A percentile compares a stretch with the other conserved stretches of the same genome.
These are phyloP conservation scores for Mycena rosella DNA, from an alignment of 768 basidiomycete genomes.

Conservation along the genomic window DNA sequence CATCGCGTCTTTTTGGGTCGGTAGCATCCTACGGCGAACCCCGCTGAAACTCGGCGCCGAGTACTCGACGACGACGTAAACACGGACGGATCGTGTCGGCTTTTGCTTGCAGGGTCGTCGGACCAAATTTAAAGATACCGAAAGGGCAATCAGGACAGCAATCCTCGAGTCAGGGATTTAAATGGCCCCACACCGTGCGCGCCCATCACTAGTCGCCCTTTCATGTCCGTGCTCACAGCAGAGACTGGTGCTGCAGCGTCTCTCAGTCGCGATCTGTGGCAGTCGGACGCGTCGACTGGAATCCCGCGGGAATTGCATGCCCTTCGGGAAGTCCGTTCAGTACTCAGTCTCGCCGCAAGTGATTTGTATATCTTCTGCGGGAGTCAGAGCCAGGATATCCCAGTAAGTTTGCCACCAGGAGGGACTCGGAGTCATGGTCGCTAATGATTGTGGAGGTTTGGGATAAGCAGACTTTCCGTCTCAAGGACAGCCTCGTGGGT, in stretches of 20 bases:
- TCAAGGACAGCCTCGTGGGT: constrained; percentile 78
- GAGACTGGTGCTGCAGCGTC: constrained; percentile 57
- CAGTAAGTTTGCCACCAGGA: constrained; percentile 56
- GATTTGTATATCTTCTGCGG: constrained; percentile 84
- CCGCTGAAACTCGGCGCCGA: constrained; percentile 11
- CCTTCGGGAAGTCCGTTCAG: constrained; percentile 77
- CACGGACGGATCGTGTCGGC: constrained; percentile 9
- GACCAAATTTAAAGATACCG: not conserved
- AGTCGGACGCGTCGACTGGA: constrained; percentile 48
- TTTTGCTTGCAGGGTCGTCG: too few relatives aligned
- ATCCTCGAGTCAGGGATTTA: constrained; percentile 18
- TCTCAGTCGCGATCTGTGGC: constrained; percentile 65
- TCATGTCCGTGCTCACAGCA: constrained; percentile 19
- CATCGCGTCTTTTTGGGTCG: too few relatives aligned
- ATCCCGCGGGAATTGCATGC: constrained; percentile 73
- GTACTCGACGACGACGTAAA: not conserved
- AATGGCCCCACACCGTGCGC: constrained; percentile 36
- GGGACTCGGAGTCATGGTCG: not conserved
- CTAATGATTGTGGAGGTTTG: constrained; percentile 74
- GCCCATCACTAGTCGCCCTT: constrained; percentile 5
- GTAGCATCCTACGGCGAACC: too few relatives aligned
- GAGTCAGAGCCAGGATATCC: constrained; percentile 82
- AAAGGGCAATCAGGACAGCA: constrained; percentile 9
- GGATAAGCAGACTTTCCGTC: constrained; percentile 78
- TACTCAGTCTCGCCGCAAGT: constrained; percentile 82